phyloP scores from a whole-genome alignment of 2,329 filamentous ascomycete species.

The Penicillium glabrum region DNA sequence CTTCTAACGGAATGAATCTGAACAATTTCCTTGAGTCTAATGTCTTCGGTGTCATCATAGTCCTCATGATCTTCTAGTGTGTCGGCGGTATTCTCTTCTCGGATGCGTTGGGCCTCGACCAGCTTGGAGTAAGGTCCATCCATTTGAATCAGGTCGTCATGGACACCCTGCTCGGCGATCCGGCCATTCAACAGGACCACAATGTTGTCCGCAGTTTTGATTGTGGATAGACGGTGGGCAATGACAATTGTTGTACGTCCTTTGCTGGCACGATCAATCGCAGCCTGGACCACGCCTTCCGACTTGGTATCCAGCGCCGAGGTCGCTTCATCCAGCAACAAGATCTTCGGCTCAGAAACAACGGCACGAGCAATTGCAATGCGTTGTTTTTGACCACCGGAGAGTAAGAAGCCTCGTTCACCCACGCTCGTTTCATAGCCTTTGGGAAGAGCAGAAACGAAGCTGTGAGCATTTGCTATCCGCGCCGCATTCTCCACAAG shows the following conservation, averaged over 20 bases:
- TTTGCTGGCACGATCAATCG: slow-evolving; percentile 55
- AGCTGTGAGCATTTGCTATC: slow-evolving; percentile 69
- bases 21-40: not conserved
- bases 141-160: slow-evolving; percentile 65
- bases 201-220: slow-evolving; percentile 76
- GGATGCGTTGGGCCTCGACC: slow-evolving; percentile 48
- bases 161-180: slow-evolving; percentile 72
- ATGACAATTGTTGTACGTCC: slow-evolving; percentile 74
- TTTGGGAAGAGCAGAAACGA: slow-evolving; percentile 62
- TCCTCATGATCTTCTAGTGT: not conserved
- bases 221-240: slow-evolving; percentile 70
- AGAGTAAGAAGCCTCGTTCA: slow-evolving; percentile 74
- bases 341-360: slow-evolving; percentile 63
- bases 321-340: slow-evolving; percentile 76
- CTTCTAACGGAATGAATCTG: not conserved
- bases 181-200: slow-evolving; percentile 71
- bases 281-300: slow-evolving; percentile 56
- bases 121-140: slow-evolving; percentile 67
- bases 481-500: slow-evolving; percentile 62
- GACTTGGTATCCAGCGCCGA: slow-evolving; percentile 62
- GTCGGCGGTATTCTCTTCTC: not conserved
- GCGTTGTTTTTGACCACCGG: slow-evolving; percentile 82
- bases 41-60: not conserved
- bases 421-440: slow-evolving; percentile 74
- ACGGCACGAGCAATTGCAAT: slow-evolving; percentile 74